Evolutionary conservation across 1,139 yeast genomes (phyloP).

Genomic region (Candida albicans): DNA sequence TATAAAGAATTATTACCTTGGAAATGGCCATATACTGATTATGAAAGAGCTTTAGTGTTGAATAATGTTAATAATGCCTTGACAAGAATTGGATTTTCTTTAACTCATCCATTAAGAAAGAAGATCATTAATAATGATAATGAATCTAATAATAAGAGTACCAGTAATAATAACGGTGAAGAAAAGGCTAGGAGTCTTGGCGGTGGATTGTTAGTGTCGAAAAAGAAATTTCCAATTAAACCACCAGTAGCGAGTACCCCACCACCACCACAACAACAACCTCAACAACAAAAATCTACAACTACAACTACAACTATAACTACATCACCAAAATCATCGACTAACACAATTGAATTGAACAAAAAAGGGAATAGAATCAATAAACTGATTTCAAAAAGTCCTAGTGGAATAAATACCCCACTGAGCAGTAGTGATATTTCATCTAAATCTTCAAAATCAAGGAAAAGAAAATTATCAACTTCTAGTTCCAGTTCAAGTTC

Average conservation of each 20-base stretch:
- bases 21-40: slow-evolving; percentile 37
- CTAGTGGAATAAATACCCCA: too few relatives aligned
- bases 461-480: slow-evolving; percentile 15
- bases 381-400: too few relatives aligned
- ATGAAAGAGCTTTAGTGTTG: slow-evolving; percentile 34
- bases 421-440: too few relatives aligned
- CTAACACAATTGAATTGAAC: too few relatives aligned
- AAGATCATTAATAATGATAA: slow-evolving; percentile 25
- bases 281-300: too few relatives aligned
- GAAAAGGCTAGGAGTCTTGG: slow-evolving; percentile 13
- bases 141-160: slow-evolving; percentile 3
- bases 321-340: too few relatives aligned
- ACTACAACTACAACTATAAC: too few relatives aligned
- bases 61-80: slow-evolving; percentile 40
- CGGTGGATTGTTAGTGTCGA: slow-evolving; percentile 18
- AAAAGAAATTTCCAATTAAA: slow-evolving; percentile 3
- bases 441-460: too few relatives aligned
- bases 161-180: slow-evolving; percentile 5
- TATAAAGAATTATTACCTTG: slow-evolving; percentile 46
- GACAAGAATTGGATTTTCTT: slow-evolving; percentile 45
- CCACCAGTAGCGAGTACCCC: slow-evolving; percentile 10
- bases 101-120: slow-evolving; percentile 45
- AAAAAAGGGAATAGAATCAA: too few relatives aligned
- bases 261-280: too few relatives aligned
- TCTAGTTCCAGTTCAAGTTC: slow-evolving; percentile 13